phyloP scores from a whole-genome alignment of 2,329 filamentous ascomycete genomes.

The Elsinoe batatas region DNA sequence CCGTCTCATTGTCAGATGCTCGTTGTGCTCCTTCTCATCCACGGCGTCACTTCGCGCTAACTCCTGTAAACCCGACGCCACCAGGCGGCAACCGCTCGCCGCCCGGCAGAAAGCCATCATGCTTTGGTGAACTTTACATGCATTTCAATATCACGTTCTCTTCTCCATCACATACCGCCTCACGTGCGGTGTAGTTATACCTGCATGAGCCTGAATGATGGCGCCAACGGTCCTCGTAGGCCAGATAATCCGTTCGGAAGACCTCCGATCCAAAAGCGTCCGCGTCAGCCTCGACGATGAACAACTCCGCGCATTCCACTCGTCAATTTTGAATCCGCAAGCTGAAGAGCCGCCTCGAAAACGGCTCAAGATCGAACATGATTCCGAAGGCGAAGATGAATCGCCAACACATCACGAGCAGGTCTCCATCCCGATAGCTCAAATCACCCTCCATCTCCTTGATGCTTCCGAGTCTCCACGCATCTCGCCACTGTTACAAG shows the following conservation, averaged over 20 bases:
- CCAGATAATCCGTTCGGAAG: background rate
- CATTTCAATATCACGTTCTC: too few relatives aligned
- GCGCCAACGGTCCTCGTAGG: background rate
- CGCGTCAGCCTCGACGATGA: background rate
- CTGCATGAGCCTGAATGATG: too few relatives aligned
- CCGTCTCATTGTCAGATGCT: too few relatives aligned
- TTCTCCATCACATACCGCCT: too few relatives aligned
- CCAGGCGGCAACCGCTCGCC: background rate
- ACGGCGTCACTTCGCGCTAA: background rate
- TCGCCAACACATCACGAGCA: background rate
- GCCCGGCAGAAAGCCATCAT: conserved; percentile 1
- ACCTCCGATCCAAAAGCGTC: background rate
- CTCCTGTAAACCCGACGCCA: background rate
- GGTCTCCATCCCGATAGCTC: background rate
- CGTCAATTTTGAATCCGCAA: background rate
- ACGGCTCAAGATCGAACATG: background rate
- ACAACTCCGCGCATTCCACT: background rate
- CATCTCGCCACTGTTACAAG: background rate
- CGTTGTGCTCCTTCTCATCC: too few relatives aligned
- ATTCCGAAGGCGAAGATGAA: background rate
- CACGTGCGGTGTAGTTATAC: too few relatives aligned
- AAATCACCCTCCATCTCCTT: background rate
- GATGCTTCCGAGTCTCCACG: background rate
- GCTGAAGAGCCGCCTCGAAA: background rate
- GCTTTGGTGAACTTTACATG: background rate